phyloP scores from a whole-genome alignment of 2,329 filamentous ascomycete species.

The Tolypocladium capitatum region DNA sequence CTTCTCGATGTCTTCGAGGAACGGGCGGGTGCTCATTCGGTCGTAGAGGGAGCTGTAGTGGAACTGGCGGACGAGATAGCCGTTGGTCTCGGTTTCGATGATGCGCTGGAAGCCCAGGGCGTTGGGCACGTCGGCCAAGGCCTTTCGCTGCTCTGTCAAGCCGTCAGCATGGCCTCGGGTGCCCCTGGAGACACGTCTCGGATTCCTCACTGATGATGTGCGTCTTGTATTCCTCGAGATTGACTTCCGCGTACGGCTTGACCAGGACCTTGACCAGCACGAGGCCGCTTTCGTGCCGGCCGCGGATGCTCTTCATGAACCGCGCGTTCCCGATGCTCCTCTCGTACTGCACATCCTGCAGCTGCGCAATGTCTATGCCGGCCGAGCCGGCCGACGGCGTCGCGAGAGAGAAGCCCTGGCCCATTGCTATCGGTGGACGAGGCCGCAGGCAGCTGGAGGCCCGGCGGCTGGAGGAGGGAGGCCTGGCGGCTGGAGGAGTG shows the following conservation, averaged over 20 bases:
- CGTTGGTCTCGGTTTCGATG: constrained; percentile 81
- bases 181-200: neutral
- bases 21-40: constrained; percentile 88
- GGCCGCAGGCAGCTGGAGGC: neutral
- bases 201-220: constrained; percentile 55
- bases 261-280: constrained; percentile 91
- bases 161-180: constrained; percentile 1
- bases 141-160: constrained; percentile 58
- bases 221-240: constrained; percentile 65
- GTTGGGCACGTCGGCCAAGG: constrained; percentile 75
- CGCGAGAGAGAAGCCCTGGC: constrained; percentile 89
- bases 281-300: constrained; percentile 77
- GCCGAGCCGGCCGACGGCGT: constrained; percentile 84
- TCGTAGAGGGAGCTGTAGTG: constrained; percentile 96
- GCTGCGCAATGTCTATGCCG: constrained; percentile 85
- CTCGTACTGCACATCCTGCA: constrained; percentile 83
- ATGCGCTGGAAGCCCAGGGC: constrained; percentile 81
- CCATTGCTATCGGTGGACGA: constrained; percentile 45
- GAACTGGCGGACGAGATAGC: constrained; percentile 87
- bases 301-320: constrained; percentile 94
- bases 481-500: no score
- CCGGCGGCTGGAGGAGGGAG: neutral
- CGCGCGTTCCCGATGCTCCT: constrained; percentile 81
- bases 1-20: constrained; percentile 95
- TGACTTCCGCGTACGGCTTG: constrained; percentile 76